These are phyloP conservation scores for carrot (Daucus carota) DNA, from an alignment of 129 eudicot genomes.

Conservation along the genomic window DNA sequence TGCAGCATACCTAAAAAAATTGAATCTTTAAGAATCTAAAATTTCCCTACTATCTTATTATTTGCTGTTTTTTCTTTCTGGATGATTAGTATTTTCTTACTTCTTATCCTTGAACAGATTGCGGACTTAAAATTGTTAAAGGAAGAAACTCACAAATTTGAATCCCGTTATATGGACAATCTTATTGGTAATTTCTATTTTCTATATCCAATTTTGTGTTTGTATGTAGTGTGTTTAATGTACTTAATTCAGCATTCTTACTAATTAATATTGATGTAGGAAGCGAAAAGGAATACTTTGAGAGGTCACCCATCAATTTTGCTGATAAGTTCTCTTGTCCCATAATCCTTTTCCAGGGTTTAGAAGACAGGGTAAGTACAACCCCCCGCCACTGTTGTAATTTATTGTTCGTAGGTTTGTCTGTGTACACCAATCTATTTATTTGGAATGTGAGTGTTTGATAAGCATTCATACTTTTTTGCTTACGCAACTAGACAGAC, in stretches of 20 bases:
- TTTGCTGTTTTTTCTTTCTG: background rate
- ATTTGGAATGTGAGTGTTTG: background rate
- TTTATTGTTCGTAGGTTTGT: background rate
- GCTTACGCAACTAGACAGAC: background rate
- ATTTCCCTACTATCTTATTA: background rate
- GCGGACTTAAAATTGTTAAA: slow-evolving; percentile 70
- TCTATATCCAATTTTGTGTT: background rate
- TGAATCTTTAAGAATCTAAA: background rate
- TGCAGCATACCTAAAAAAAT: background rate
- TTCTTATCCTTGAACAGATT: slow-evolving; percentile 42
- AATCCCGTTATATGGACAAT: slow-evolving; percentile 77
- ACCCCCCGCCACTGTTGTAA: background rate
- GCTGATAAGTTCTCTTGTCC: slow-evolving; percentile 92
- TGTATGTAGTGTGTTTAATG: background rate
- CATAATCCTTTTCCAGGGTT: slow-evolving; percentile 83
- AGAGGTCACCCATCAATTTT: slow-evolving; percentile 88
- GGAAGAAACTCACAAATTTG: slow-evolving; percentile 96
- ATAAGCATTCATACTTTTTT: background rate
- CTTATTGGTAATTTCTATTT: slow-evolving; percentile 59
- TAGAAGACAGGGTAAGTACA: slow-evolving; percentile 79
- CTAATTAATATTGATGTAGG: slow-evolving; percentile 38
- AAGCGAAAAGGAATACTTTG: slow-evolving; percentile 63
- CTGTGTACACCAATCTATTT: background rate
- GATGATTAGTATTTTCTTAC: background rate
- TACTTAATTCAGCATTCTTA: background rate